Evolutionary conservation across 129 eudicot genomes (phyloP), one percentile per base, ranked within the genome.

Genomic region (Helianthus annuus): DNA sequence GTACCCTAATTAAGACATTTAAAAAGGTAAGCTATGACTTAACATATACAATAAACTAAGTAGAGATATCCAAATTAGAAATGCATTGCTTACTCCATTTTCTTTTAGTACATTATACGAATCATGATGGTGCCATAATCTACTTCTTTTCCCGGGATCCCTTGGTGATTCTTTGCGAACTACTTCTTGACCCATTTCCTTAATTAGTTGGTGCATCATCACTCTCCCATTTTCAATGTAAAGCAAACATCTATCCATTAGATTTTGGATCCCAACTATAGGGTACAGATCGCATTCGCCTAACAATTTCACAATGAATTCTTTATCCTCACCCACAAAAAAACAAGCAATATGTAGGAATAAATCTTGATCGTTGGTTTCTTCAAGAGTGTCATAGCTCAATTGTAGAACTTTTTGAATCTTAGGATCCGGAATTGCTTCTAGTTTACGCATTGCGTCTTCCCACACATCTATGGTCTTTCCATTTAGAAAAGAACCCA

Each of bases 91-190:
- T 75, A 75, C 72, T 5, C 16, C 39, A 32, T 34, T 36, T 12
- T 48, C 27, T 44, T 53, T 52, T 16, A 71, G 32, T 32, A 78
- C 77, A 16, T 44, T 64, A 19, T 62, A 69, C 15, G 76, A 78
- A n/a, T 78, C 82, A 49, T 62, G 44, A 16, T 70, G 77, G 52
- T 12, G 44, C 74, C 83, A 71, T 12, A 78, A 38, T 63, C 82
- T 71, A 38, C 60, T 63, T 13, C 61, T 72, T n/a, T 78, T 10
- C 15, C 76, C 77, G 1, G 66, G 81, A 5, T 19, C 15, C 13
- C 16, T 6, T 2, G 67, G 77, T 59, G 81, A 78, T 70, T 78
- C 76, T 51, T 51, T 64, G 7, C 60, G 60, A 71, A 78, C 77
- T 61, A 71, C 51, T 62, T 78, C 82, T 40, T 51, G 40, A 10